These are phyloP conservation scores for Penicillium crystallinum DNA, from an alignment of 495 filamentous ascomycete species.

Conservation along the genomic window DNA sequence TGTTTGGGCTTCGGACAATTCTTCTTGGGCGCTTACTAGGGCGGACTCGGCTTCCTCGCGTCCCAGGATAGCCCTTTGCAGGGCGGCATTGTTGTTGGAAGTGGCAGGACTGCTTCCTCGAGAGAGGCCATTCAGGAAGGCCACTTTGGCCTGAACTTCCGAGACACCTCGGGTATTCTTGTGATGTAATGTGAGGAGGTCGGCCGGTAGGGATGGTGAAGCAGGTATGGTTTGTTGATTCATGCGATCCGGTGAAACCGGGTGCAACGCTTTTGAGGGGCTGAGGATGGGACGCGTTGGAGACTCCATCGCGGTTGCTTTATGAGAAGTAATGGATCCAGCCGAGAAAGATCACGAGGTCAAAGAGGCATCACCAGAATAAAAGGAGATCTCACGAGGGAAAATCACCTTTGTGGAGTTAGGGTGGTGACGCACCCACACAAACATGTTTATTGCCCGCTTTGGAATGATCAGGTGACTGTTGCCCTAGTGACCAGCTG, in stretches of 20 bases:
- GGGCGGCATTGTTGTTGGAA: constrained; percentile 56
- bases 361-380: constrained; percentile 21
- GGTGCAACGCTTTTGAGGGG: constrained; percentile 60
- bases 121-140: constrained; percentile 70
- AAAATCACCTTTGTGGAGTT: constrained; percentile 22
- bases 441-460: constrained; percentile 32
- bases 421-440: constrained; percentile 32
- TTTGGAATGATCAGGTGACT: constrained; percentile 29
- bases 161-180: constrained; percentile 47
- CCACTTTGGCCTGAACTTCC: constrained; percentile 83
- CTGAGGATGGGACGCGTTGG: constrained; percentile 41
- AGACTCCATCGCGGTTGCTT: constrained; percentile 34
- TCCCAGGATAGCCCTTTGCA: constrained; percentile 75
- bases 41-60: constrained; percentile 70
- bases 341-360: constrained; percentile 12
- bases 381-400: constrained; percentile 8
- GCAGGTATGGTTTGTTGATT: constrained; percentile 59
- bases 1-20: constrained; percentile 64
- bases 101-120: constrained; percentile 56
- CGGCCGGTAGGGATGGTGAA: constrained; percentile 49
- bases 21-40: constrained; percentile 53
- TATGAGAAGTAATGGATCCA: constrained; percentile 9
- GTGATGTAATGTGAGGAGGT: constrained; percentile 36
- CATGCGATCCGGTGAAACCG: constrained; percentile 74
- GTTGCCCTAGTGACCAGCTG: constrained; percentile 33